phyloP scores from a whole-genome alignment of 805 yeast species.

The Yarrowia bubula region DNA sequence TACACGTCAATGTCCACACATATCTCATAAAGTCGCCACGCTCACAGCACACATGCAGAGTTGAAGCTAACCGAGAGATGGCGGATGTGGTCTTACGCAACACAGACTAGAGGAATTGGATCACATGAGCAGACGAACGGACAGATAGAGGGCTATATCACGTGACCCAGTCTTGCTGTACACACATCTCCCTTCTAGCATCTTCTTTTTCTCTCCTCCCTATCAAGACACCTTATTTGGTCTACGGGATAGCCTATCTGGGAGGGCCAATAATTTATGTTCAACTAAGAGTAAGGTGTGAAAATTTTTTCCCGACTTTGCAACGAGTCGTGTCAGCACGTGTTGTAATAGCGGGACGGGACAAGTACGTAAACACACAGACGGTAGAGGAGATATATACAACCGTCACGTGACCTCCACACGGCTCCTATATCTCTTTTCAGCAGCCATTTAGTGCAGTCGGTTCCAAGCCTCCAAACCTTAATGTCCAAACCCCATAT shows the following conservation, averaged over 20 bases:
- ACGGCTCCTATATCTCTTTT: neutral
- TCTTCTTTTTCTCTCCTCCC: no score
- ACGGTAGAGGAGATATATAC: no score
- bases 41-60: slow-evolving; percentile 3
- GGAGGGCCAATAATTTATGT: slow-evolving; percentile 17
- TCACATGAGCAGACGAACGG: no score
- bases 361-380: no score
- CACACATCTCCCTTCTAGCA: no score
- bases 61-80: neutral
- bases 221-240: slow-evolving; percentile 10
- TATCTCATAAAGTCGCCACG: slow-evolving; percentile 15
- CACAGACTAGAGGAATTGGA: no score
- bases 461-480: neutral
- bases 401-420: neutral
- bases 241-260: slow-evolving; percentile 8
- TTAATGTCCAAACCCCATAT: slow-evolving; percentile 7
- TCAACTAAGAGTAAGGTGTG: slow-evolving; percentile 18
- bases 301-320: slow-evolving; percentile 20
- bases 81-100: no score
- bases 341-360: no score
- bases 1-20: neutral
- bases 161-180: no score
- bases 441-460: neutral
- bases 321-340: no score
- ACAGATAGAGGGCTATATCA: no score